phyloP scores from a whole-genome alignment of 2,329 filamentous ascomycete genomes.

The Chaetothyriales sp. region DNA sequence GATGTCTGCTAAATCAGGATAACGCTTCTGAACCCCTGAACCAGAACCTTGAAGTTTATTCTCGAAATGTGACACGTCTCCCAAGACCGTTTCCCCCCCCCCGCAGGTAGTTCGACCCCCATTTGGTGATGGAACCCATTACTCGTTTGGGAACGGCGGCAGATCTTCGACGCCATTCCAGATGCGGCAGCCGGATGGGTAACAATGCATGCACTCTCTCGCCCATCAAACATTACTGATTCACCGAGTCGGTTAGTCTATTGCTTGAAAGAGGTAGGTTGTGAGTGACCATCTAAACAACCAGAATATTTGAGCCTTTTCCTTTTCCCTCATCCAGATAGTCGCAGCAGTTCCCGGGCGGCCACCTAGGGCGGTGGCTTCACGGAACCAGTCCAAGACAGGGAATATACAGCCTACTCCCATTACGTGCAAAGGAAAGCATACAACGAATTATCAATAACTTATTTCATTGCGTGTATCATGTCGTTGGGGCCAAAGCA shows the following conservation, averaged over 20 bases:
- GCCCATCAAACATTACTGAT: too few relatives aligned
- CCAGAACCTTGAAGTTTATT: too few relatives aligned
- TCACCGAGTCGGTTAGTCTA: background rate
- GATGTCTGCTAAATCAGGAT: conserved; percentile 51
- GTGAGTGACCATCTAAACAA: background rate
- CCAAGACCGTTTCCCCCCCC: background rate
- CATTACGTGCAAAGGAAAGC: too few relatives aligned
- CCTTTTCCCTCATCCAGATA: background rate
- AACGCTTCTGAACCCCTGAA: background rate
- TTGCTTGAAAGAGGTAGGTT: background rate
- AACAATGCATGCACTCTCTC: background rate
- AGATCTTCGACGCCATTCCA: background rate
- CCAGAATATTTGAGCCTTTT: background rate
- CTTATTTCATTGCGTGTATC: too few relatives aligned
- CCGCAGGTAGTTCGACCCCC: background rate
- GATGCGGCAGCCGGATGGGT: background rate
- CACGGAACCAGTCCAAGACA: background rate
- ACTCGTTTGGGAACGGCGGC: background rate
- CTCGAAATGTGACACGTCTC: too few relatives aligned
- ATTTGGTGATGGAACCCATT: background rate
- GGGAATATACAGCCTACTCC: too few relatives aligned
- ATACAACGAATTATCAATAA: too few relatives aligned
- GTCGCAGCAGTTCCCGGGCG: background rate
- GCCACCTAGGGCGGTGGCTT: background rate
- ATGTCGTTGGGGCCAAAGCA: too few relatives aligned